Evolutionary conservation across 2,329 filamentous ascomycete genomes (phyloP), one percentile per base, ranked within the genome.

Genomic region (Talaromyces marneffei): DNA sequence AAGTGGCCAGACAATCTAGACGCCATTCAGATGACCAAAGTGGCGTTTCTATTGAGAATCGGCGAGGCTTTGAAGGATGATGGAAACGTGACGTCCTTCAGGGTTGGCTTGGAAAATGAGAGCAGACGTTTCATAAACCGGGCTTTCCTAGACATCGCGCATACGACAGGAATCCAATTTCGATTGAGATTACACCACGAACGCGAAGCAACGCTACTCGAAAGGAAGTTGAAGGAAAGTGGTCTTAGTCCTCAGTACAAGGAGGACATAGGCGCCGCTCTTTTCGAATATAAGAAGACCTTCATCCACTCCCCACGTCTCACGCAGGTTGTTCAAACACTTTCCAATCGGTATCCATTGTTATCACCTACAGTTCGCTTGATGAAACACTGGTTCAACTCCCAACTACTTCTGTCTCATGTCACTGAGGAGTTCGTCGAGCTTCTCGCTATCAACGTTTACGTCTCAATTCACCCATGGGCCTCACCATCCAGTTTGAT

Each of bases 1-100:
- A 88, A 91, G 67, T 99, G 94, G 94, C 94, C 94, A 0, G 92
- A 97, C 71, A 91, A 95, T 70, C 77, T 97, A 8, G 85, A 85
- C 3, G 92, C 93, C 4, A 96, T 97, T 60, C 94, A 99, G 73
- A 86, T 92, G 70, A 92, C 92, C 12, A 99, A 99, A 75, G 84
- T 95, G 40, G 94, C 95, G 3, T 96, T 99, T 71, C 80, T 90
- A 9, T 74, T 88, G 8, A 87, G 86, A 68, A 86, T 96, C 61
- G 86, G 87, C 55, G 85, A 87, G 57, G 82, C 94, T 3, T 77
- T 97, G 3, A 85, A 87, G 67, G 81, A 84, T 18, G 76, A 80
- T 2, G 84, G 87, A 40, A 79, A 83, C 8, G 81, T 79, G 44
- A 81, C 91, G 42, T 84, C 79, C 29, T 86, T 87, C 6, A 86